Percentiles rank a stretch among this genome's conserved stretches.
Conservation (phyloP, 2,329 filamentous ascomycete species). For the Pseudogymnoascus destructans region DNA sequence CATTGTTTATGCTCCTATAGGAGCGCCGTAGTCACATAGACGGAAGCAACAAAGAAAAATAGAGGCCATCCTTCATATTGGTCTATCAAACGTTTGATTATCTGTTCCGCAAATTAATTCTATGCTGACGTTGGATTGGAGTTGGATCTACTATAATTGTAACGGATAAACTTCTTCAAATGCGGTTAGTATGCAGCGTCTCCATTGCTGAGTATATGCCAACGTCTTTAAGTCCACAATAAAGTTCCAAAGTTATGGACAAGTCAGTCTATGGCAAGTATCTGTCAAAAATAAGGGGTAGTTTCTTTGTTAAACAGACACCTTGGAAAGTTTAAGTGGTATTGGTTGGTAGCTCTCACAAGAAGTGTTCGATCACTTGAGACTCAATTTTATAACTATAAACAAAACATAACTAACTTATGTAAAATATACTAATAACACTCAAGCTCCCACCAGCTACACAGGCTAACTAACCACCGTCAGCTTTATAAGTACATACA, state of each 20-base stretch:
- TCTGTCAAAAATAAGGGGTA: background rate
- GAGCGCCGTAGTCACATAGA: background rate
- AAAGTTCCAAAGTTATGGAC: background rate
- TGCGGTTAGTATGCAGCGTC: background rate
- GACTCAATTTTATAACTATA: conserved; percentile 4
- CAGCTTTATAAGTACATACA: conserved; percentile 3
- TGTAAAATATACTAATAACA: conserved; percentile 1
- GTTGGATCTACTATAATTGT: background rate
- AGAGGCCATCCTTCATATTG: background rate
- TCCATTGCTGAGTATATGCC: background rate
- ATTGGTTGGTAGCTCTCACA: background rate
- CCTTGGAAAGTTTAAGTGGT: background rate
- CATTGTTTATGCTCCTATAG: background rate
- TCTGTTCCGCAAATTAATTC: background rate
- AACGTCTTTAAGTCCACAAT: background rate
- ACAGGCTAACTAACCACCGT: background rate
- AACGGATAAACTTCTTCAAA: background rate
- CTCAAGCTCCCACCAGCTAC: conserved; percentile 4
- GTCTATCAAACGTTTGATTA: background rate
- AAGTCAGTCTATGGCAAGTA: background rate
- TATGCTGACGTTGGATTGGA: background rate
- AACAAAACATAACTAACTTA: conserved; percentile 8
- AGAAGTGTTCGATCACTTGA: background rate
- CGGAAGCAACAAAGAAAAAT: background rate
- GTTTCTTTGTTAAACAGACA: background rate